Evolutionary conservation across 768 basidiomycete genomes (phyloP).

Genomic region (Lentinus brumalis): DNA sequence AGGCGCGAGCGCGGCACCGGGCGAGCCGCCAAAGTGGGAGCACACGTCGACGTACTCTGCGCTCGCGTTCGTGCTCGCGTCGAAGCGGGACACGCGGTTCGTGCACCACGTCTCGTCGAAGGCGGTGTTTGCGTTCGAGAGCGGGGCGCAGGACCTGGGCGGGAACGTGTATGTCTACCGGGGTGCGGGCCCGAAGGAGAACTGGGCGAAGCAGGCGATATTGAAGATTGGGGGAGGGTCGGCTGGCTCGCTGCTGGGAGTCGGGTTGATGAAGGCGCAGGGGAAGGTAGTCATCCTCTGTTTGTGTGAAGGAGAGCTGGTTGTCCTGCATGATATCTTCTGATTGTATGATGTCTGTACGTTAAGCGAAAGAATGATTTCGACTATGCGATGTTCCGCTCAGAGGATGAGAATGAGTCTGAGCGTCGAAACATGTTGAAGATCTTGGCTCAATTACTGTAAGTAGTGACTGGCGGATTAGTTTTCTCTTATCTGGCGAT

Average conservation of each 20-base stretch:
- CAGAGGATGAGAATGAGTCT: too few relatives aligned
- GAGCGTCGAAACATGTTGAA: too few relatives aligned
- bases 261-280: constrained; percentile 49
- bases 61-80: constrained; percentile 90
- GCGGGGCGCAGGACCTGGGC: constrained; percentile 62
- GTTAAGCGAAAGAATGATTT: too few relatives aligned
- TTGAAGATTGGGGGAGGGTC: constrained; percentile 71
- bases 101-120: constrained; percentile 66
- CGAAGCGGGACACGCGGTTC: constrained; percentile 88
- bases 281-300: constrained; percentile 53
- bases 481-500: background rate
- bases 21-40: constrained; percentile 49
- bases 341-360: constrained; percentile 23
- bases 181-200: constrained; percentile 48
- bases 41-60: constrained; percentile 88
- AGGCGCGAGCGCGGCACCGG: background rate
- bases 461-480: background rate
- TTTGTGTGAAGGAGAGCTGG: constrained; percentile 75
- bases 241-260: constrained; percentile 78
- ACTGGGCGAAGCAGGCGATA: constrained; percentile 79
- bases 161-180: constrained; percentile 90
- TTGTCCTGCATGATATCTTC: constrained; percentile 51
- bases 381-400: too few relatives aligned
- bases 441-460: too few relatives aligned
- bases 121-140: constrained; percentile 82